Conservation (phyloP, 2,329 filamentous ascomycete genomes). For the Fusarium sp. region DNA sequence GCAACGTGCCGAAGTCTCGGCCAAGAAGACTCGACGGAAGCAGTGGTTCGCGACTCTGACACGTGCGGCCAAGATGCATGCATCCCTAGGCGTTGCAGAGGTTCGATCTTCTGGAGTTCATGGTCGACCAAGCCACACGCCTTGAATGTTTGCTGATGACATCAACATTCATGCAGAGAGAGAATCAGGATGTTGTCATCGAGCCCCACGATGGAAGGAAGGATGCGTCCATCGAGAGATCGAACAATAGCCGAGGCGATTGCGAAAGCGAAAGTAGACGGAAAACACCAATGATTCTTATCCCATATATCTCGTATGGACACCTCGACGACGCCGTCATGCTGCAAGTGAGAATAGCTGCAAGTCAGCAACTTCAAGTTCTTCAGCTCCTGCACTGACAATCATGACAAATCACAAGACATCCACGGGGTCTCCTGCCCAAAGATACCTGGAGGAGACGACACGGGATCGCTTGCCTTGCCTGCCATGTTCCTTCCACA, state of each 20-base stretch:
- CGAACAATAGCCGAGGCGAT: background rate
- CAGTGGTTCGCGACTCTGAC: background rate
- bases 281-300: background rate
- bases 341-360: slow-evolving; percentile 21
- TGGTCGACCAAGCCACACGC: background rate
- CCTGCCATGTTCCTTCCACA: background rate
- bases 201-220: background rate
- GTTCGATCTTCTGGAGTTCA: background rate
- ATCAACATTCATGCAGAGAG: slow-evolving; percentile 17
- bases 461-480: slow-evolving; percentile 28
- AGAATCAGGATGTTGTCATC: slow-evolving; percentile 6
- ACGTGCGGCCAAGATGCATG: background rate
- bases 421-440: background rate
- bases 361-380: background rate
- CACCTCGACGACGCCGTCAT: background rate
- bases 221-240: slow-evolving; percentile 10
- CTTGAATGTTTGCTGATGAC: slow-evolving; percentile 9
- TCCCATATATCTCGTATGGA: background rate
- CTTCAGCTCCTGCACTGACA: background rate
- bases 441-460: background rate
- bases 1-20: background rate
- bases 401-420: slow-evolving; percentile 10
- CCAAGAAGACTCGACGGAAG: background rate
- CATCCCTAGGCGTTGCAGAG: background rate
- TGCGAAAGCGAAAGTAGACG: background rate